Conservation (phyloP, 2,329 filamentous ascomycete genomes). For the Bisporella sp. region DNA sequence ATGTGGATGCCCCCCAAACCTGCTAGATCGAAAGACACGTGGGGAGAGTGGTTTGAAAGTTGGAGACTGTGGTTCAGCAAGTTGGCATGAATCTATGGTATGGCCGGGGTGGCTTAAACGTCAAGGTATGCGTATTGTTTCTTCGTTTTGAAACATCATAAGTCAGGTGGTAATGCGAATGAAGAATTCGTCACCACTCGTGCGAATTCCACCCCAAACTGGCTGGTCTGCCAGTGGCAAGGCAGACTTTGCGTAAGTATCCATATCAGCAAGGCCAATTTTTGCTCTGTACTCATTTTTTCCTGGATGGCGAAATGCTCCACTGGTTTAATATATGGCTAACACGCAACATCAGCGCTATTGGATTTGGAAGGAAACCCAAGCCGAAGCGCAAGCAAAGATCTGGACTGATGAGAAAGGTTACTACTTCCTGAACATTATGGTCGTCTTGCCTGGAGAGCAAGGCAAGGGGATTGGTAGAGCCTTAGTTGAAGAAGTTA, state of each 20-base stretch:
- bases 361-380: conserved; percentile 64
- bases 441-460: conserved; percentile 57
- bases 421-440: conserved; percentile 73
- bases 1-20: conserved; percentile 62
- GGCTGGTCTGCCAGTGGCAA: too few relatives aligned
- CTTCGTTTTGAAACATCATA: background rate
- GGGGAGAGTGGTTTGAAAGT: conserved; percentile 54
- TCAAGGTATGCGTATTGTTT: conserved; percentile 36
- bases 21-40: conserved; percentile 41
- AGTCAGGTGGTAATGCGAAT: background rate
- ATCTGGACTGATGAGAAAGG: conserved; percentile 60
- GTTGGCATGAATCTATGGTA: conserved; percentile 60
- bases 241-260: too few relatives aligned
- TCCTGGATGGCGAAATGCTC: too few relatives aligned
- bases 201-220: too few relatives aligned
- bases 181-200: too few relatives aligned
- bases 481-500: conserved; percentile 56
- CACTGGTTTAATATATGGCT: too few relatives aligned
- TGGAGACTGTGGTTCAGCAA: conserved; percentile 63
- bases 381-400: conserved; percentile 51
- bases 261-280: too few relatives aligned
- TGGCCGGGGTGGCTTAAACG: conserved; percentile 61
- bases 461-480: conserved; percentile 63
- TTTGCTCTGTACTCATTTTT: too few relatives aligned
- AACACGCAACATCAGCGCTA: conserved; percentile 41